These are phyloP conservation scores for Cochlearia excelsa DNA, from an alignment of 345 rosid species.

Conservation along the genomic window DNA sequence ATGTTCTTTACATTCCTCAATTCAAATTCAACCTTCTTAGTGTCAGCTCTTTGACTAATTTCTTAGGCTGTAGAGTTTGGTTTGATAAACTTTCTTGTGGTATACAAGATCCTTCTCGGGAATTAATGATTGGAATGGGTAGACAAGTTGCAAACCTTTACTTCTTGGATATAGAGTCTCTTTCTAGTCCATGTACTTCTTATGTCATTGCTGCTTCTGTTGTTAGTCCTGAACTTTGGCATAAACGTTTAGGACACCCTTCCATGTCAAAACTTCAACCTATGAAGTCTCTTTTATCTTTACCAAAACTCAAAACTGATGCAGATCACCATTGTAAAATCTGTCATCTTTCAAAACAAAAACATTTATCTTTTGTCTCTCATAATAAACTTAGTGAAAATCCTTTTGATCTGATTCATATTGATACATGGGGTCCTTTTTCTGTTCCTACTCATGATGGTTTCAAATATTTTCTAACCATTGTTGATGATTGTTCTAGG, in stretches of 20 bases:
- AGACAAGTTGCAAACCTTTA: neutral
- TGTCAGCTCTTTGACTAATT: neutral
- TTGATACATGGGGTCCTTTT: neutral
- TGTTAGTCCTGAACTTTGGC: neutral
- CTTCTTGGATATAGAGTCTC: neutral
- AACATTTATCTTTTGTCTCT: neutral
- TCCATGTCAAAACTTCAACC: neutral
- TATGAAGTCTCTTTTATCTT: neutral
- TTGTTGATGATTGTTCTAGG: neutral
- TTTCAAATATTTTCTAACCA: neutral
- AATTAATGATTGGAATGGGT: slow-evolving; percentile 3
- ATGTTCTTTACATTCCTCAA: neutral
- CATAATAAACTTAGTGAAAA: neutral
- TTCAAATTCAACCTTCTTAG: neutral
- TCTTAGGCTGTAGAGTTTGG: neutral
- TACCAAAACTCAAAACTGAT: neutral
- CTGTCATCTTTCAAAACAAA: neutral
- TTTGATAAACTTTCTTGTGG: neutral
- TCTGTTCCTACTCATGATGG: neutral
- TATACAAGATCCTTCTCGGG: neutral
- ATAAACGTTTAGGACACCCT: neutral
- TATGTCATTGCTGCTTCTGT: neutral
- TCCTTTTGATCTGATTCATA: neutral
- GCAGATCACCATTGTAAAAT: neutral
- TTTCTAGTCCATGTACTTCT: neutral